phyloP scores from a whole-genome alignment of 2,329 filamentous ascomycete genomes.

The Aspergillus sp. region DNA sequence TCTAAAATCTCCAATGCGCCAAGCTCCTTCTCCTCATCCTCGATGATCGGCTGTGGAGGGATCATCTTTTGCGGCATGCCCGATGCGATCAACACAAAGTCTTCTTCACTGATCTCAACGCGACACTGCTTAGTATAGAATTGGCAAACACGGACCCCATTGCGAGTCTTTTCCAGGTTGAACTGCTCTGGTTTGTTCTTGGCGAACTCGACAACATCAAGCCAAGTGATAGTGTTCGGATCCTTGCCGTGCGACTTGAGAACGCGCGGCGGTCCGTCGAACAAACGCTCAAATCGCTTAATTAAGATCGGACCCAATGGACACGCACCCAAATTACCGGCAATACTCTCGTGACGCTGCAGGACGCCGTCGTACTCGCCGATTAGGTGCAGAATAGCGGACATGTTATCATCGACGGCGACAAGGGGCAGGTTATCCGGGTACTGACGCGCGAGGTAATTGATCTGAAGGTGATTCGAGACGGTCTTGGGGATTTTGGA shows the following conservation, averaged over 20 bases:
- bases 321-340: constrained; percentile 75
- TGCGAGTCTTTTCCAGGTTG: constrained; percentile 59
- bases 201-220: constrained; percentile 79
- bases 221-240: constrained; percentile 63
- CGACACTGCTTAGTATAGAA: constrained; percentile 75
- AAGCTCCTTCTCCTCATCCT: constrained; percentile 80
- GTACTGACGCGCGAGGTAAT: constrained; percentile 59
- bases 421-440: constrained; percentile 57
- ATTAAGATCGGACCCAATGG: constrained; percentile 75
- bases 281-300: constrained; percentile 78
- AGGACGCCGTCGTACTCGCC: constrained; percentile 79
- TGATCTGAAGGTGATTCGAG: constrained; percentile 58
- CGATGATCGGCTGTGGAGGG: constrained; percentile 70
- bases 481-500: constrained; percentile 50
- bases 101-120: constrained; percentile 81
- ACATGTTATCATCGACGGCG: constrained; percentile 62
- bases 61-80: constrained; percentile 78
- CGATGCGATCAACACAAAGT: constrained; percentile 76
- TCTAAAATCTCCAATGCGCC: constrained; percentile 79
- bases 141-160: constrained; percentile 67
- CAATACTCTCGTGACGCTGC: constrained; percentile 78
- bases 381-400: constrained; percentile 64
- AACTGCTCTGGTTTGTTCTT: constrained; percentile 74
- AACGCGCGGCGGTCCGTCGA: constrained; percentile 70
- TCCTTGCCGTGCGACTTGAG: constrained; percentile 57